Conservation (phyloP, 2,329 filamentous ascomycete species). For the Monilinia fructigena region DNA sequence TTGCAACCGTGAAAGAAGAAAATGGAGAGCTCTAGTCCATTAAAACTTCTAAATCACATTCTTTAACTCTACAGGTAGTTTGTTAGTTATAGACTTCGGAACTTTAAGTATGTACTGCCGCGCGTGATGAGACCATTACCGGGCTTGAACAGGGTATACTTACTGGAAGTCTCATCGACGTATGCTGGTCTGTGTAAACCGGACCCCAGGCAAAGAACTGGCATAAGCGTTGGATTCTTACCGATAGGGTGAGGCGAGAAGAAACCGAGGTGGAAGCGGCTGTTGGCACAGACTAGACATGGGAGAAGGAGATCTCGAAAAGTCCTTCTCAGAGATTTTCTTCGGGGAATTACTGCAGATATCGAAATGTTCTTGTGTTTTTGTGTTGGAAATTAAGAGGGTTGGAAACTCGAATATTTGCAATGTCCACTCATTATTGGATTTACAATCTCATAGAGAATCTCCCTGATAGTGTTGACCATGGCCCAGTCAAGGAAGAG, state of each 20-base stretch:
- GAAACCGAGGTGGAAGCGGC: slow-evolving; percentile 11
- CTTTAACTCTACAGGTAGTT: background rate
- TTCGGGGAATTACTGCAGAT: background rate
- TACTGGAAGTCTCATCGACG: background rate
- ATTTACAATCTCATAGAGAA: background rate
- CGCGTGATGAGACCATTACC: slow-evolving; percentile 11
- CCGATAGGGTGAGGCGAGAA: slow-evolving; percentile 9
- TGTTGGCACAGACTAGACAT: background rate
- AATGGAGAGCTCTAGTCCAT: slow-evolving; percentile 1
- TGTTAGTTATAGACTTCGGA: background rate
- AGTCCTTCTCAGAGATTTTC: background rate
- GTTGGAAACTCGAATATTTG: background rate
- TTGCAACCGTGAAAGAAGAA: slow-evolving; percentile 7
- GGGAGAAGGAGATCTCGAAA: background rate
- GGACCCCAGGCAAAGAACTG: background rate
- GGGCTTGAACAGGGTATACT: background rate
- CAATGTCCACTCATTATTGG: slow-evolving; percentile 4
- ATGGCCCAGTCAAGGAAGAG: slow-evolving; percentile 15
- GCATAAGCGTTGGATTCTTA: slow-evolving; percentile 7
- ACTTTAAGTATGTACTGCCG: background rate
- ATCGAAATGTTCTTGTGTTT: background rate
- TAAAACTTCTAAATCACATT: slow-evolving; percentile 16
- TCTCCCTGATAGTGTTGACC: background rate
- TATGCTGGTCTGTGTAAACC: slow-evolving; percentile 17
- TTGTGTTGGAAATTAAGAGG: background rate